Evolutionary conservation across 78 protist genomes (phyloP).

Genomic region (Cavenderia fasciculata): DNA sequence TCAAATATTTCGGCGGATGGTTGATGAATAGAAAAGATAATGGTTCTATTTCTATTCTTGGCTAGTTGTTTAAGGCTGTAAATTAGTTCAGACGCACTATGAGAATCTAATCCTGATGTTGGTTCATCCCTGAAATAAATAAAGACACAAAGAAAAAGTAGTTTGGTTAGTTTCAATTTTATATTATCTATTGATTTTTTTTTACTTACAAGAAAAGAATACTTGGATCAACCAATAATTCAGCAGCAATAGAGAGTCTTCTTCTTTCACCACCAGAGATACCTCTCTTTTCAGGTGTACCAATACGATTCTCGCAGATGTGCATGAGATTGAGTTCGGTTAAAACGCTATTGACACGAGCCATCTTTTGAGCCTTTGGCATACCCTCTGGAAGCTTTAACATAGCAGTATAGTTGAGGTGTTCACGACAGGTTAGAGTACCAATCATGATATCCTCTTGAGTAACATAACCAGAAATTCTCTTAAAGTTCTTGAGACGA

Average conservation of each 20-base stretch:
- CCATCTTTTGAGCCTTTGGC: conserved; percentile 4
- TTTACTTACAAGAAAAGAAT: conserved; percentile 86
- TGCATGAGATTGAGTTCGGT: conserved; percentile 80
- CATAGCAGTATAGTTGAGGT: conserved; percentile 65
- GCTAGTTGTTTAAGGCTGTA: conserved; percentile 47
- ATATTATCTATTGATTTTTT: too few relatives aligned
- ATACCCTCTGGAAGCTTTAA: conserved; percentile 72
- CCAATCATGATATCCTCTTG: conserved; percentile 89
- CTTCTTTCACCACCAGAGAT: conserved; percentile 95
- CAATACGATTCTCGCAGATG: conserved; percentile 78
- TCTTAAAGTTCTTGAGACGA: conserved; percentile 38
- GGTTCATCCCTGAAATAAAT: too few relatives aligned
- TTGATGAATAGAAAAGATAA: conserved; percentile 89
- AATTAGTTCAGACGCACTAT: conserved; percentile 70
- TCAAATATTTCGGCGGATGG: conserved; percentile 88
- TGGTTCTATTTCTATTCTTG: conserved; percentile 53
- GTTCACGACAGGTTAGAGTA: conserved; percentile 83
- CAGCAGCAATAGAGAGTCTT: conserved; percentile 82
- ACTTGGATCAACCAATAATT: conserved; percentile 84
- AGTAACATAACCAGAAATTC: conserved; percentile 84
- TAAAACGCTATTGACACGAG: conserved; percentile 27
- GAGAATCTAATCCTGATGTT: conserved; percentile 86
- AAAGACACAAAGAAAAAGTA: conserved; percentile 61
- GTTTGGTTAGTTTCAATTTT: too few relatives aligned
- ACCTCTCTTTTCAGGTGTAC: conserved; percentile 88